phyloP scores from a whole-genome alignment of 1,284 basidiomycete genomes.

The Leccinum huronense region DNA sequence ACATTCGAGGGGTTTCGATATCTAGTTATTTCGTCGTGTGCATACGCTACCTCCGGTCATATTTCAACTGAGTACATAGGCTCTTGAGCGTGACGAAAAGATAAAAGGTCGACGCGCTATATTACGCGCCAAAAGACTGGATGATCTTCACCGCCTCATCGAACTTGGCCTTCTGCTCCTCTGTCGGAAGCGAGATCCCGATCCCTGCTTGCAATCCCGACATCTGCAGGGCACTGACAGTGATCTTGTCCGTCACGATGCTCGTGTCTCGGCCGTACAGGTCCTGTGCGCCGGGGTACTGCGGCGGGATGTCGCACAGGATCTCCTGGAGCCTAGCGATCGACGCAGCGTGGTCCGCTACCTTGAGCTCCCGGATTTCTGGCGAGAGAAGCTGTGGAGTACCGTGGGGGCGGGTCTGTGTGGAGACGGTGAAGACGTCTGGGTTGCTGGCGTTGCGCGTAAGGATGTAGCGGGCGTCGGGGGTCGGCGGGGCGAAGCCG shows the following conservation, averaged over 20 bases:
- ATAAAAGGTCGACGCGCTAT: neutral
- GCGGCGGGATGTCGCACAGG: constrained; percentile 51
- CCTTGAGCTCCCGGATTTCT: constrained; percentile 32
- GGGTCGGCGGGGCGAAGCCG: constrained; percentile 69
- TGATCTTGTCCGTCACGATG: constrained; percentile 36
- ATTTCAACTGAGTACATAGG: neutral
- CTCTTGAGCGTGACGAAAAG: neutral
- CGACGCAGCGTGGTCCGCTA: constrained; percentile 40
- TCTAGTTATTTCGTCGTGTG: neutral
- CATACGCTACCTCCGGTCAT: neutral
- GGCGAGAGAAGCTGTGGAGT: constrained; percentile 44
- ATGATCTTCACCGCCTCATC: constrained; percentile 67
- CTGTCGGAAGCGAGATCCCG: constrained; percentile 52
- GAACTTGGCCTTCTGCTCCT: constrained; percentile 63
- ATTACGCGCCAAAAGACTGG: constrained; percentile 36
- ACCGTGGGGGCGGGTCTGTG: constrained; percentile 49
- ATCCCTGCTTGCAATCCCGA: constrained; percentile 58
- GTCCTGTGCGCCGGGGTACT: constrained; percentile 60
- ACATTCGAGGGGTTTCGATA: neutral
- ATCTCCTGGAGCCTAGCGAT: constrained; percentile 58
- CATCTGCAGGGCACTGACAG: neutral
- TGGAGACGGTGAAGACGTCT: constrained; percentile 45
- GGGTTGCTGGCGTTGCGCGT: constrained; percentile 37
- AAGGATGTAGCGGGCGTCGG: constrained; percentile 54
- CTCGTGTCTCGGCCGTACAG: constrained; percentile 68